phyloP scores from a whole-genome alignment of 768 basidiomycete species.

The Lactifluus hygrophoroides region DNA sequence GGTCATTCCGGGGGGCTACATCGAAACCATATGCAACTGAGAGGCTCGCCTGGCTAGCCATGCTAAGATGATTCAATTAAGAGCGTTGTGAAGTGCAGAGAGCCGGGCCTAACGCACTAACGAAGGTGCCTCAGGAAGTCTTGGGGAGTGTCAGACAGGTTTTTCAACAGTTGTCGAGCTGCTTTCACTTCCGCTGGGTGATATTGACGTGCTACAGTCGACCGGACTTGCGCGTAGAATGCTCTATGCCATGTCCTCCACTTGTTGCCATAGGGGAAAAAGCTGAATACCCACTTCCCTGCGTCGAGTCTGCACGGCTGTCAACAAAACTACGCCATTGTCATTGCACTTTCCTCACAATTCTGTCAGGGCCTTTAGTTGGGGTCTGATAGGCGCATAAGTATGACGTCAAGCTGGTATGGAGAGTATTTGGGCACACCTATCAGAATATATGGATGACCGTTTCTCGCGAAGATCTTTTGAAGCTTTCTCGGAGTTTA shows the following conservation, averaged over 20 bases:
- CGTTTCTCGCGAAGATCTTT: slow-evolving; percentile 27
- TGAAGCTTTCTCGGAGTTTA: slow-evolving; percentile 26
- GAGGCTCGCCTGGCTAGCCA: slow-evolving; percentile 33
- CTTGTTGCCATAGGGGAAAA: slow-evolving; percentile 33
- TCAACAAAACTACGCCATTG: neutral
- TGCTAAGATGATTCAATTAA: neutral
- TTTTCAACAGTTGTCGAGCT: slow-evolving; percentile 27
- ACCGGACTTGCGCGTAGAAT: slow-evolving; percentile 36
- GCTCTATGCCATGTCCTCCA: slow-evolving; percentile 36
- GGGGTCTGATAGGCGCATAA: slow-evolving; percentile 9
- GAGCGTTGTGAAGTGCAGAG: neutral
- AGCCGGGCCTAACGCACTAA: slow-evolving; percentile 28
- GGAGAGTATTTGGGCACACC: slow-evolving; percentile 12
- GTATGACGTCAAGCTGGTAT: neutral
- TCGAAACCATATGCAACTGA: slow-evolving; percentile 41
- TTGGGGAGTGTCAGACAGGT: slow-evolving; percentile 30
- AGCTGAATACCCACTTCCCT: slow-evolving; percentile 30
- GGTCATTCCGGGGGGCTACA: slow-evolving; percentile 33
- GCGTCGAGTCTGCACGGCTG: slow-evolving; percentile 32
- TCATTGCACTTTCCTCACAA: slow-evolving; percentile 16
- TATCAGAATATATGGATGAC: slow-evolving; percentile 28
- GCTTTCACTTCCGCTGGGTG: slow-evolving; percentile 27
- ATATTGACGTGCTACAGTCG: slow-evolving; percentile 26
- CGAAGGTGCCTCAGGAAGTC: slow-evolving; percentile 30
- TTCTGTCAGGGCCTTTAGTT: slow-evolving; percentile 25